Percentiles rank a stretch among this genome's conserved stretches.
Conservation (phyloP, 108 stramenopile species). For the Pseudonitzschia multiseries region DNA sequence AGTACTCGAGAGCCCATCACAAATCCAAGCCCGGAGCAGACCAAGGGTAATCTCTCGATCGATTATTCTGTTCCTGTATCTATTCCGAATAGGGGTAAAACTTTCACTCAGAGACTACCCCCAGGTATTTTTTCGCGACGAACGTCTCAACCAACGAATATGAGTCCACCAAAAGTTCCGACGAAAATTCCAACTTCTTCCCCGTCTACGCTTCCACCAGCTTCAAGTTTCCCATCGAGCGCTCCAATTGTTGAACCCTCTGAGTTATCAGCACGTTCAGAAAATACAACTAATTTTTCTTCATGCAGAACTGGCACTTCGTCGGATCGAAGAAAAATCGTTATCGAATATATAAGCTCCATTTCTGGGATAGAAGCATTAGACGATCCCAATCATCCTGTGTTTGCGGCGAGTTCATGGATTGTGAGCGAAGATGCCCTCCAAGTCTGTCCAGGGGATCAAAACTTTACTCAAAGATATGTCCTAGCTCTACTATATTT, state of each 20-base stretch:
- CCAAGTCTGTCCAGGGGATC: slow-evolving; percentile 46
- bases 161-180: neutral
- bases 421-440: slow-evolving; percentile 43
- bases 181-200: neutral
- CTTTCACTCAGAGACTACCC: slow-evolving; percentile 1
- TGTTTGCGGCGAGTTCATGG: slow-evolving; percentile 47
- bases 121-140: neutral
- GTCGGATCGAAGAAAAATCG: neutral
- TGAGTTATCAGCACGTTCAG: neutral
- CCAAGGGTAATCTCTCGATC: too few species aligned
- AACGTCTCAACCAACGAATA: slow-evolving; percentile 9
- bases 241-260: neutral
- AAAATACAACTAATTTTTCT: neutral
- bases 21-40: too few species aligned
- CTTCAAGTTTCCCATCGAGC: neutral
- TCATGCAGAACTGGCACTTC: neutral
- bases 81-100: too few species aligned
- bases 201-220: neutral
- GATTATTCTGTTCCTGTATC: too few species aligned
- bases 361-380: slow-evolving; percentile 14
- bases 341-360: slow-evolving; percentile 3
- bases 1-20: too few species aligned
- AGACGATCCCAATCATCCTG: slow-evolving; percentile 21
- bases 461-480: slow-evolving; percentile 43
- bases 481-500: slow-evolving; percentile 46